Evolutionary conservation across 1,284 basidiomycete genomes (phyloP), one percentile per base, ranked within the genome.

Genomic region (Porogramme epimiltina): DNA sequence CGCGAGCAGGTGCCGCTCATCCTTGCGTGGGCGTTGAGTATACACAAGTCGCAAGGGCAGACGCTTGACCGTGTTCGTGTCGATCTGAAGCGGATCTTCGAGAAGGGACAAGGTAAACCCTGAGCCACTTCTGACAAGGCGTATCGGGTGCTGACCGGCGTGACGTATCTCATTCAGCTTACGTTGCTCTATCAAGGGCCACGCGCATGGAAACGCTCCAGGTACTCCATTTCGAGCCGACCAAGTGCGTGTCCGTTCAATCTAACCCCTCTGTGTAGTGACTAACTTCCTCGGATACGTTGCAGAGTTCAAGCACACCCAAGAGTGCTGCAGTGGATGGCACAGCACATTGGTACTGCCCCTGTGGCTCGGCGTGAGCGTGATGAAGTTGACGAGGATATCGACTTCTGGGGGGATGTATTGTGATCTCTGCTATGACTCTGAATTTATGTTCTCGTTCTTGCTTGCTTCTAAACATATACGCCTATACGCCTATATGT

Each of bases 41-140:
- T 95, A 20, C 93, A 94, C 69, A 95, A 95, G 67, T 86, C 87
- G 2, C 92, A 93, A 65, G 91, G 91, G 0, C 91, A 93, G 67
- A 93, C 87, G 0, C 68, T 95, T 18, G 81, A 91, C 48, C 76
- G 91, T 15, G 89, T 93, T 18, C 84, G 83, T 53, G 82, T 91
- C 1, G 80, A 91, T 62, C 72, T 91, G 19, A 64, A 63, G 24
- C 73, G 76, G 34, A 84, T 77, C 0, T 93, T 96, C 69, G 93
- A 95, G 69, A 91, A 87, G 59, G 92, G 92, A 19, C 85, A 88
- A 79, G 82, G 84, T 83, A 38, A 41, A 66, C 25, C 19, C 5
- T 46, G 34, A 37, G 20, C 2, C 33, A 19, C n/a, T 13, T 8
- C 24, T 34, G 22, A 15, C 22, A 25, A 28, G 47, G 15, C 13